Evolutionary conservation across 352 stramenopile species (phyloP).

Genomic region (Globisporangium ultimum): DNA sequence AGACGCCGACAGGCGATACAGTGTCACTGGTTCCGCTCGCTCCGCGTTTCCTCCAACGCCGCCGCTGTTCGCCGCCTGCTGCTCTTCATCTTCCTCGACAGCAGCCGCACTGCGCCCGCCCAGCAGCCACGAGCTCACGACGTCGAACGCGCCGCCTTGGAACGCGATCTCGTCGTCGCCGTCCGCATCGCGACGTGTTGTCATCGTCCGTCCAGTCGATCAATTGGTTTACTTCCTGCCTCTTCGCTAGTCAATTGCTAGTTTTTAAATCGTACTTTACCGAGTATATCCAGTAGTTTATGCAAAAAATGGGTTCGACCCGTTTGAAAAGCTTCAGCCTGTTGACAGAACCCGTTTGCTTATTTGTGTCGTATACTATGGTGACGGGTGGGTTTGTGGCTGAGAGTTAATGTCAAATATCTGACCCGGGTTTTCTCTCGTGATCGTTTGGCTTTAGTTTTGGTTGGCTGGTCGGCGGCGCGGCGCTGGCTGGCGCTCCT

Average conservation of each 20-base stretch:
- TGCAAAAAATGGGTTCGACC: too few relatives aligned
- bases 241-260: background rate
- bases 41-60: slow-evolving; percentile 1
- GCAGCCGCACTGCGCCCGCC: slow-evolving; percentile 17
- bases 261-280: background rate
- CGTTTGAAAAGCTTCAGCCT: too few relatives aligned
- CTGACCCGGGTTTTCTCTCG: slow-evolving; percentile 5
- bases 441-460: background rate
- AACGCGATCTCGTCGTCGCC: slow-evolving; percentile 57
- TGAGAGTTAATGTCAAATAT: background rate
- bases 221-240: background rate
- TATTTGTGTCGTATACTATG: too few relatives aligned
- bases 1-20: slow-evolving; percentile 48
- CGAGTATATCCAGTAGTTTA: background rate
- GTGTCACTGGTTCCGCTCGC: slow-evolving; percentile 27
- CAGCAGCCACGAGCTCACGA: slow-evolving; percentile 65
- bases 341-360: too few relatives aligned
- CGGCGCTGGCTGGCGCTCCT: slow-evolving; percentile 14
- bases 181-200: slow-evolving; percentile 14
- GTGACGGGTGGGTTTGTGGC: background rate
- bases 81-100: slow-evolving; percentile 14
- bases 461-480: slow-evolving; percentile 35
- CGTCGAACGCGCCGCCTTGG: slow-evolving; percentile 44
- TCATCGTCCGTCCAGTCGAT: background rate
- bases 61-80: background rate